A percentile compares a stretch with the other conserved stretches of the same genome.
These are phyloP conservation scores for Claviceps citrina DNA, from an alignment of 2,329 filamentous ascomycete genomes.

Conservation along the genomic window DNA sequence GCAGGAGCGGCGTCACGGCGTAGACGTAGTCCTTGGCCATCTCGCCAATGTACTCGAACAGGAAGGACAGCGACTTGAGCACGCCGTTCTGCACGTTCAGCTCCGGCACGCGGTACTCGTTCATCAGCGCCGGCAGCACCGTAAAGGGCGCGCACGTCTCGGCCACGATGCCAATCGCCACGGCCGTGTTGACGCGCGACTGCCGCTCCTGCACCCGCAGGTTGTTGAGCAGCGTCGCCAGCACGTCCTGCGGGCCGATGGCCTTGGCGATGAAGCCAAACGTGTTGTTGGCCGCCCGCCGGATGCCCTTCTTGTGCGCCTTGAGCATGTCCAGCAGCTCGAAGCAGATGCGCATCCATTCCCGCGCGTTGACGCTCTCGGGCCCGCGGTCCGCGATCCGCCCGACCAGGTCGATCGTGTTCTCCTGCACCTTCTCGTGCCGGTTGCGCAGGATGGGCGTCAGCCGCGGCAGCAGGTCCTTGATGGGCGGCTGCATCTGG, in stretches of 20 bases:
- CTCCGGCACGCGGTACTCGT: slow-evolving; percentile 95
- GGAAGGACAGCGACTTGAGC: slow-evolving; percentile 87
- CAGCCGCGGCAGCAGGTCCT: slow-evolving; percentile 81
- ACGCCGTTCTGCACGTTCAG: slow-evolving; percentile 98
- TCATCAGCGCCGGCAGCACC: slow-evolving; percentile 96
- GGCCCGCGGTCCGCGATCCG: slow-evolving; percentile 95
- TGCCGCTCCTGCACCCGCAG: slow-evolving; percentile 93
- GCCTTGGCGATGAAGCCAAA: slow-evolving; percentile 99
- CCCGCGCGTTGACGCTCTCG: slow-evolving; percentile 87
- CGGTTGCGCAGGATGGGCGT: slow-evolving; percentile 97
- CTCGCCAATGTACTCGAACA: slow-evolving; percentile 98
- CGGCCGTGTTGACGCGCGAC: slow-evolving; percentile 93
- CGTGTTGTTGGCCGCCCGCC: slow-evolving; percentile 95
- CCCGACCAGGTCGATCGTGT: slow-evolving; percentile 93
- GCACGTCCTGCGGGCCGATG: slow-evolving; percentile 91
- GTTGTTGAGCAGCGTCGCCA: slow-evolving; percentile 92
- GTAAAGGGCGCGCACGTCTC: slow-evolving; percentile 98
- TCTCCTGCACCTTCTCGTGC: slow-evolving; percentile 98
- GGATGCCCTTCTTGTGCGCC: slow-evolving; percentile 98
- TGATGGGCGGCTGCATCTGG: slow-evolving; percentile 96
- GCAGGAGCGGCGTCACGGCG: slow-evolving; percentile 84
- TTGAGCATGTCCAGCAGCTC: slow-evolving; percentile 98
- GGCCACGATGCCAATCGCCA: slow-evolving; percentile 95
- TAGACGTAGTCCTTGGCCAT: slow-evolving; percentile 99
- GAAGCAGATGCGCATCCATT: slow-evolving; percentile 99